Conservation (phyloP, 441 rosid genomes). For the Mallotus japonicus region DNA sequence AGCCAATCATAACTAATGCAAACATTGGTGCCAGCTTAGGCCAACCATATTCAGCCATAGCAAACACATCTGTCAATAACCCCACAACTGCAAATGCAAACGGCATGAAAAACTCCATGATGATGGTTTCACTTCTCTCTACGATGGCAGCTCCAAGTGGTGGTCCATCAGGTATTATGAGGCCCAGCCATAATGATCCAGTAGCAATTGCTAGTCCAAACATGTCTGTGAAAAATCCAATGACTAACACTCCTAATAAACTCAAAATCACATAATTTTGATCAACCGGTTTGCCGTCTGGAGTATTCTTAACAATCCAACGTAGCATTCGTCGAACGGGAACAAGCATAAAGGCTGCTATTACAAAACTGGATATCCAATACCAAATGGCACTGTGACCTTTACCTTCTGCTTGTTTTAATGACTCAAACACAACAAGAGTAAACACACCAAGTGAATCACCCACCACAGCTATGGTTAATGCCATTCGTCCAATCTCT, state of each 20-base stretch:
- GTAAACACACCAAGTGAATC: slow-evolving; percentile 37
- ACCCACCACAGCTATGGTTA: slow-evolving; percentile 44
- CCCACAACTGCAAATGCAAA: slow-evolving; percentile 55
- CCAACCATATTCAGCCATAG: slow-evolving; percentile 42
- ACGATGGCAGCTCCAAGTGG: slow-evolving; percentile 54
- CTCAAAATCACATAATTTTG: slow-evolving; percentile 45
- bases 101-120: slow-evolving; percentile 58
- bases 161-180: slow-evolving; percentile 63
- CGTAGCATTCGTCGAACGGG: slow-evolving; percentile 30
- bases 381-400: slow-evolving; percentile 34
- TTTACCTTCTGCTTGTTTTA: slow-evolving; percentile 37
- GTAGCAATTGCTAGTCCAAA: slow-evolving; percentile 51
- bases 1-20: slow-evolving; percentile 32
- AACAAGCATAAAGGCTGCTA: slow-evolving; percentile 25
- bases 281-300: slow-evolving; percentile 48
- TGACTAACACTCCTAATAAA: slow-evolving; percentile 38
- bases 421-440: slow-evolving; percentile 44
- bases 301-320: slow-evolving; percentile 53
- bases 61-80: slow-evolving; percentile 39
- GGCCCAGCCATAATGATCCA: slow-evolving; percentile 63
- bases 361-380: slow-evolving; percentile 25
- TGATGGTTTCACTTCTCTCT: slow-evolving; percentile 48
- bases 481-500: slow-evolving; percentile 66
- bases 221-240: slow-evolving; percentile 57
- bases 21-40: slow-evolving; percentile 41